phyloP scores from a whole-genome alignment of 768 basidiomycete genomes.

The Leccinum obscurum region DNA sequence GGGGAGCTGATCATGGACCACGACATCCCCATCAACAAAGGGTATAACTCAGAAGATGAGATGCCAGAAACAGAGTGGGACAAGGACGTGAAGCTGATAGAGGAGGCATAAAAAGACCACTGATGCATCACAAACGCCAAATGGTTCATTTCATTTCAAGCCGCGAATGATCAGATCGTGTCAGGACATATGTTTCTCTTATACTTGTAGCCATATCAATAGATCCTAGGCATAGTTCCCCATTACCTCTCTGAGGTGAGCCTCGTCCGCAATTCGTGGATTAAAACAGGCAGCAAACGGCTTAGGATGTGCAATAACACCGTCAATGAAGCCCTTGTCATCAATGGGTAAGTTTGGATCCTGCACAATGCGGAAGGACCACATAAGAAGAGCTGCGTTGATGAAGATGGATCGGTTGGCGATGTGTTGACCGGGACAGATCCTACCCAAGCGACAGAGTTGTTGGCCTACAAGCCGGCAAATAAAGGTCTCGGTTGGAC shows the following conservation, averaged over 20 bases:
- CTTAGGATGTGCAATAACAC: conserved; percentile 61
- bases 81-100: background rate
- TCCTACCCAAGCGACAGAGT: conserved; percentile 31
- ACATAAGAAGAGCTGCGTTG: conserved; percentile 61
- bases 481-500: background rate
- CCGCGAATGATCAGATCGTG: background rate
- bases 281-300: conserved; percentile 61
- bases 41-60: background rate
- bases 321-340: conserved; percentile 59
- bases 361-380: conserved; percentile 60
- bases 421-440: conserved; percentile 68
- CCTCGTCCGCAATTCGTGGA: conserved; percentile 39
- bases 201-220: background rate
- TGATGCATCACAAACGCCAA: background rate
- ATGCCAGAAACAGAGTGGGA: background rate
- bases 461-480: background rate
- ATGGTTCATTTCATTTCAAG: background rate
- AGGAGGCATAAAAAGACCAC: background rate
- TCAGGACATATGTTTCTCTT: background rate
- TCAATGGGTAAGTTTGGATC: conserved; percentile 60
- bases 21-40: background rate
- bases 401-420: conserved; percentile 63
- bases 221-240: conserved; percentile 21
- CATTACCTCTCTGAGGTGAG: conserved; percentile 29
- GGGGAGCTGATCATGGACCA: background rate